phyloP scores from a whole-genome alignment of 345 rosid species.

The Limnanthes douglasii region DNA sequence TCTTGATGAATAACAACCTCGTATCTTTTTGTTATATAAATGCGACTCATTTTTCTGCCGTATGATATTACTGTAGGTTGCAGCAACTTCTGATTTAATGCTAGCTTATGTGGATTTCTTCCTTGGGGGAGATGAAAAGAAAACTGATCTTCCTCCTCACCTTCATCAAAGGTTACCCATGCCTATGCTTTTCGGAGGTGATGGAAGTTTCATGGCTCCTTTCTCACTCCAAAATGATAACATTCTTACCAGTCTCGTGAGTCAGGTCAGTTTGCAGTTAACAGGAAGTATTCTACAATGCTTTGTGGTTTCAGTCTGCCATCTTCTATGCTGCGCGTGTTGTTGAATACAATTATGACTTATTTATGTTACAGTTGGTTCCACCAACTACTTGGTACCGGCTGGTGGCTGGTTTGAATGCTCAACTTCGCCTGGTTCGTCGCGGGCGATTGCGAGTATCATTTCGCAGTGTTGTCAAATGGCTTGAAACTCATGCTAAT shows the following conservation, averaged over 20 bases:
- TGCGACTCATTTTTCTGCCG: too few species aligned
- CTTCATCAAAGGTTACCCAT: constrained; percentile 68
- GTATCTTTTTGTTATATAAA: too few species aligned
- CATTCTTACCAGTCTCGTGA: constrained; percentile 76
- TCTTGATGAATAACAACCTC: too few species aligned
- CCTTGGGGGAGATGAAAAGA: constrained; percentile 98
- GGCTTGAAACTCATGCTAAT: constrained; percentile 94
- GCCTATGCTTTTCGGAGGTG: constrained; percentile 84
- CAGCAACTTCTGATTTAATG: constrained; percentile 92
- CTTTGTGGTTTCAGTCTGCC: constrained; percentile 4
- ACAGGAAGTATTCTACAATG: constrained; percentile 1
- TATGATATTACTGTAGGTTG: constrained; percentile 38
- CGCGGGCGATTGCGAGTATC: constrained; percentile 64
- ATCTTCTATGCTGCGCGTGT: constrained; percentile 10
- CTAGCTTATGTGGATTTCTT: constrained; percentile 93
- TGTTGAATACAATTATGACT: constrained; percentile 4
- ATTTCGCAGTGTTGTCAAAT: constrained; percentile 49
- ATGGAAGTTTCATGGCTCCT: constrained; percentile 97
- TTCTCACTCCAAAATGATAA: constrained; percentile 90
- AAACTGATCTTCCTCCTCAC: constrained; percentile 79
- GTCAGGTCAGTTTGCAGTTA: constrained; percentile 46
- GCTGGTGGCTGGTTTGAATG: constrained; percentile 94
- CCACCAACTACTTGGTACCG: constrained; percentile 92
- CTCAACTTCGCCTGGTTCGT: constrained; percentile 80
- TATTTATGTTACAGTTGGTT: constrained; percentile 33